These are phyloP conservation scores for Oenanthe sinensis DNA, from an alignment of 129 eudicot genomes.

Conservation along the genomic window DNA sequence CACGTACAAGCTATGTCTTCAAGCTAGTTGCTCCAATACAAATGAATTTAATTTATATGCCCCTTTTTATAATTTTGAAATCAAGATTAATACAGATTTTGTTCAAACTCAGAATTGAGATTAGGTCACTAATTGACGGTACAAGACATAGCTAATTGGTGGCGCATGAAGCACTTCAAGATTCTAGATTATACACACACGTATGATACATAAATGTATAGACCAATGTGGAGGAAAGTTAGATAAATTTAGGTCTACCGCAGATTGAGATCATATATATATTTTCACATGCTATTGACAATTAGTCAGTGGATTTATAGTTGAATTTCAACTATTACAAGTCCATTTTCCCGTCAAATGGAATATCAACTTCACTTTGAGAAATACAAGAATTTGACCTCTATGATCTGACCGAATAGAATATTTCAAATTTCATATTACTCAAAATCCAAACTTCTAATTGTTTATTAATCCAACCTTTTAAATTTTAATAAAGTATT, in stretches of 20 bases:
- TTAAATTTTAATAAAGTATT: too few relatives aligned
- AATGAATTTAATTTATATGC: too few relatives aligned
- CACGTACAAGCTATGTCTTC: neutral
- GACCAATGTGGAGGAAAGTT: neutral
- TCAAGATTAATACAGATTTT: too few relatives aligned
- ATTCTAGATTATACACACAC: too few relatives aligned
- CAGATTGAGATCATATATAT: neutral
- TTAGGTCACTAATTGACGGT: neutral
- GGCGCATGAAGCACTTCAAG: neutral
- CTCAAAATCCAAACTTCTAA: neutral
- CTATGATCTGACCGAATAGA: too few relatives aligned
- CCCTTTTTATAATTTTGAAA: too few relatives aligned
- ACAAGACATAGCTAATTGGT: neutral
- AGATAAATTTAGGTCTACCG: neutral
- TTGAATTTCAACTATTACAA: neutral
- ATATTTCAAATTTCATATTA: too few relatives aligned
- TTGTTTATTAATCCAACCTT: neutral
- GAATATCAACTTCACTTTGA: too few relatives aligned
- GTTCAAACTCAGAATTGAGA: too few relatives aligned
- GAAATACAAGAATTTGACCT: neutral
- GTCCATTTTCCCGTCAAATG: neutral
- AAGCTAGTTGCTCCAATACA: too few relatives aligned
- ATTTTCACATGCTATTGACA: neutral
- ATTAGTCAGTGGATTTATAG: neutral
- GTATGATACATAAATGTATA: too few relatives aligned